Evolutionary conservation across 2,329 filamentous ascomycete species (phyloP), one percentile per base, ranked within the genome.

Genomic region (Penicillium sp.): DNA sequence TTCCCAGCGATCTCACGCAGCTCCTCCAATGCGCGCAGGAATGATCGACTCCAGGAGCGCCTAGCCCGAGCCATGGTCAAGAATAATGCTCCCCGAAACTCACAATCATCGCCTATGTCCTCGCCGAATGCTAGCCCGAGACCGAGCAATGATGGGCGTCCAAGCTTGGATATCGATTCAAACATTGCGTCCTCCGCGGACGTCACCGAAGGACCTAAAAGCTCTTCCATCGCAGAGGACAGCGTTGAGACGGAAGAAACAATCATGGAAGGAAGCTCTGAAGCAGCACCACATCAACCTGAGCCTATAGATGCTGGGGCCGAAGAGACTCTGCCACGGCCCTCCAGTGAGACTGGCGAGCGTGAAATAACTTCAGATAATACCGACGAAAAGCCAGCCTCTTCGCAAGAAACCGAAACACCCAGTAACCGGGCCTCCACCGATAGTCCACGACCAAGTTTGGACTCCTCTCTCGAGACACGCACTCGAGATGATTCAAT

Each of bases 1-100:
- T 60, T 43, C 59, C 43, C 45, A 81, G 80, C 70, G 56, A 74
- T 82, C 51, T 86, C 88, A 47, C 83, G 88, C 67, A 85, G 80
- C 60, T 82, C 87, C 19, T 88, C 88, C 5, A 85, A 83, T 37
- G 84, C 81, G 58, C 83, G 85, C 61, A 79, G 83, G 56, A 94
- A 91, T 74, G 92, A 95, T 65, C 86, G 92, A 48, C 79, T 99
- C 39, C 92, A 97, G 70, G 92, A 96, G 71, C 84, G 92, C 58
- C 81, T 99, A 56, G 93, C 93, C 26, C 90, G 91, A 68, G 94
- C 92, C 26, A 85, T 97, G 66, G 91, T 88, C 3, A 88, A 88
- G 67, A 83, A 81, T 53, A 76, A 79, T n/a, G 71, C 77, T 2
- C 79, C 77, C 50, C 68, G 78, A 26, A 78, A 77, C 24, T 77